Base-by-base conservation (phyloP, 2,329 filamentous ascomycete species). In the Sporothrix euskadiensis region DNA sequence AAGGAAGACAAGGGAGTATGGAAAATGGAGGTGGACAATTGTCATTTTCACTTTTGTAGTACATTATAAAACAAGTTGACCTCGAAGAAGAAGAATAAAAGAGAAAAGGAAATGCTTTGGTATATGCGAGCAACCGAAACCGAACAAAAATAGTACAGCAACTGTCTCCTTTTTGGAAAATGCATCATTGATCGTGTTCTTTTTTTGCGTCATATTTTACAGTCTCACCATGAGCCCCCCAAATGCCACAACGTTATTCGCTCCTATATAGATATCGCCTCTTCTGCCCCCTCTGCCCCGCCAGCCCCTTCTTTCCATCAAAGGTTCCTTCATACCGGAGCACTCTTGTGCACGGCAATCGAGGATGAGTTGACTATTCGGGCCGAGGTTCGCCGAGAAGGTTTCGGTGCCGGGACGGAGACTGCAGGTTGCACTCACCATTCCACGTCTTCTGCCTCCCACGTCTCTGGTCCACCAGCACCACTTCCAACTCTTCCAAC, bases 391-490 rank as follows among this genome's bases (percentile, higher is more conserved):
- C 68, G 26, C 19, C 26, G 16, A 41, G 8, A 41, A 19, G 12
- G 0, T 16, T 49, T 63, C 56, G 41, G 69, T 63, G 54, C 41
- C 69, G 69, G n/a, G 32, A 12, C 35, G 49, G 68, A 56, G 19
- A 69, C 1, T 59, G 69, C 26, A 26, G 26, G 26, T 26, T 26
- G 26, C 26, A 26, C 26, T 26, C 26, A 26, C 61, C 61, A 22
- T 44, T 71, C 77, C 77, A 79, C 32, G 59, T 6, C 44, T 47
- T 71, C 77, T 77, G 59, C 1, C 44, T 56, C 72, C 77, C 77
- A 79, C 41, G 68, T 57, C 57, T 75, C 73, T 66, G 72, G 54
- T 2, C 57, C 30, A n/a, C 32, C 32, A 26, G 26, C 26, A 14
- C 57, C 57, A 22, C 39, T 19, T 3, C 39, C 52, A 26, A 22